These are phyloP conservation scores for Cyberlindnera japonica DNA, from an alignment of 805 yeast genomes.

Conservation along the genomic window DNA sequence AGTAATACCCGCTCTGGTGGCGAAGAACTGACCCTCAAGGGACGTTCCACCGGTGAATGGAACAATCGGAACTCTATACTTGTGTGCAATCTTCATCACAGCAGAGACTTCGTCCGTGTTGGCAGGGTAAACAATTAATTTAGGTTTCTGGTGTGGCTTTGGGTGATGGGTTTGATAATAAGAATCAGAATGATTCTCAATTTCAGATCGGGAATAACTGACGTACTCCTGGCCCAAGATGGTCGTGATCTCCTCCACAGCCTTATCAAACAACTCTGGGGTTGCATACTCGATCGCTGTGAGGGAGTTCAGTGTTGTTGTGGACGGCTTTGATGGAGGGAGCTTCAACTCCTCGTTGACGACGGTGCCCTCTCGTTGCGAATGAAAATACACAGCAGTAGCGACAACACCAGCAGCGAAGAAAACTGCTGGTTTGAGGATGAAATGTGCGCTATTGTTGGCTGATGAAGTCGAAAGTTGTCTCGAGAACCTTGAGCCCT, in stretches of 20 bases:
- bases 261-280: constrained; percentile 33
- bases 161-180: constrained; percentile 65
- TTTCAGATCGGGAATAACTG: constrained; percentile 35
- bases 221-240: constrained; percentile 36
- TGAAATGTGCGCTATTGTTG: neutral
- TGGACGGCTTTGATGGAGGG: constrained; percentile 18
- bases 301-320: constrained; percentile 35
- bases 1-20: constrained; percentile 64
- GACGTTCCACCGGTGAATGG: constrained; percentile 80
- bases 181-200: constrained; percentile 55
- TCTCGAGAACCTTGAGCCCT: neutral
- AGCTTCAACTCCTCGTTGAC: neutral
- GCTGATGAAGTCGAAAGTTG: neutral
- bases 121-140: constrained; percentile 56
- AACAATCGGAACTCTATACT: constrained; percentile 63
- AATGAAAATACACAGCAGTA: constrained; percentile 10
- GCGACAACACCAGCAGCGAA: constrained; percentile 19
- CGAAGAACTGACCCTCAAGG: constrained; percentile 75
- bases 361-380: neutral
- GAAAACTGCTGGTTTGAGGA: constrained; percentile 5
- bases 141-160: constrained; percentile 51
- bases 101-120: constrained; percentile 63
- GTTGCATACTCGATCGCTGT: constrained; percentile 40
- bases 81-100: constrained; percentile 58
- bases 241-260: constrained; percentile 39